These are phyloP conservation scores for Mycena rebaudengoi DNA, from an alignment of 768 basidiomycete species.

Conservation along the genomic window DNA sequence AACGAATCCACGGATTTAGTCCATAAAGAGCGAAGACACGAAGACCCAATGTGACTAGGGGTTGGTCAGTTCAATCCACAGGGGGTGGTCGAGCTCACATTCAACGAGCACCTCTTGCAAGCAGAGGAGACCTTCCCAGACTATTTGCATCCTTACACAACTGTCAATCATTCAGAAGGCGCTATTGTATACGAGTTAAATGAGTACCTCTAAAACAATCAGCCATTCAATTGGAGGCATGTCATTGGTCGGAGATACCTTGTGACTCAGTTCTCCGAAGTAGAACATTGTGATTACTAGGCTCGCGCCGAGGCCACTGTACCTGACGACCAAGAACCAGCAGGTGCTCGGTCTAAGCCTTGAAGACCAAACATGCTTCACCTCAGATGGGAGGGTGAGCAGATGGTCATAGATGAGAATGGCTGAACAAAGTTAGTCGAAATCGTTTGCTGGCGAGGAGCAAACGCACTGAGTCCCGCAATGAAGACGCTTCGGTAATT, in stretches of 20 bases:
- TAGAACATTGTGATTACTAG: constrained; percentile 10
- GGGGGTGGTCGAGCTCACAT: background rate
- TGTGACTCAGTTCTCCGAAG: constrained; percentile 2
- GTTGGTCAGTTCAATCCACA: background rate
- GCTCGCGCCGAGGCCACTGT: background rate
- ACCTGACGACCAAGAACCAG: constrained; percentile 16
- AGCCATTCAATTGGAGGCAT: background rate
- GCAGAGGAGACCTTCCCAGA: constrained; percentile 12
- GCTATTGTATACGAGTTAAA: too few relatives aligned
- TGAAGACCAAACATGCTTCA: constrained; percentile 10
- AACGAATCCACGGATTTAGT: constrained; percentile 9
- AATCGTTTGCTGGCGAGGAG: background rate
- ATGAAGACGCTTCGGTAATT: constrained; percentile 8
- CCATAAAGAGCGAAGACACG: constrained; percentile 20
- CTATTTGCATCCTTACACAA: constrained; percentile 4
- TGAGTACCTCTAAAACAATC: background rate
- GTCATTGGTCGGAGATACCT: background rate
- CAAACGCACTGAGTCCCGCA: background rate
- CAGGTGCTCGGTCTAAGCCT: constrained; percentile 8
- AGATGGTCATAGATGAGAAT: constrained; percentile 15
- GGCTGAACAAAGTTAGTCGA: background rate
- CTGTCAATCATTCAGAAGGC: background rate
- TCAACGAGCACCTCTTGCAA: constrained; percentile 16
- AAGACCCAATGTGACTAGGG: background rate
- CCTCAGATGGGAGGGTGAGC: constrained; percentile 2